Base-by-base conservation (phyloP, 2,329 filamentous ascomycete species). In the Fusarium napiforme region DNA sequence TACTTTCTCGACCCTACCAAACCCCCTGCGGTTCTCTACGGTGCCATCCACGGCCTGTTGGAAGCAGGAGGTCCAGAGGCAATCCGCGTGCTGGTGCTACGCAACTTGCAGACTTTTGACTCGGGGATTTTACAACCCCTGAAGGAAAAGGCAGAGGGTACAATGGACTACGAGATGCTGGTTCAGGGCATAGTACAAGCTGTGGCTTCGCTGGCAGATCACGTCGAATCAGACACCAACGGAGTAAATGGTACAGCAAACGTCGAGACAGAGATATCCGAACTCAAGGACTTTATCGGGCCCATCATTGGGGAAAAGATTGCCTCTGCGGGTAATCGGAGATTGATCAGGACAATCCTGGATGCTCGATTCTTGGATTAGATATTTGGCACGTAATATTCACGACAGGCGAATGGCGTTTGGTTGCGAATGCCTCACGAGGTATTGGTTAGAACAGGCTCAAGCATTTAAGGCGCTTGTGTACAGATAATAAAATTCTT, bases 1-100 rank as follows among this genome's bases (percentile, higher is more conserved):
- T 91, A 93, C 78, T 96, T 98, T 82, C 88, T 99, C 36, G 95
- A 98, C 78, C 93, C 94, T 0, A 90, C 91, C 47, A 94, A 95
- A 79, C 91, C 95, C 0, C 89, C 95, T 0, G 91, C 93, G 4
- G 92, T 96, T 3, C 93, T 97, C 78, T 99, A 96, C 80, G 96
- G 96, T 49, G 94, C 96, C 11, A 88, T 99, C 28, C 89, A 91
- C 36, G 96, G 95, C 3, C 85, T 99, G 6, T 87, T 92, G 4
- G 90, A 92, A 4, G 92, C 97, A 30, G 94, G 95, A 32, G 95
- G 88, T 0, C 84, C 87, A 28, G 88, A 90, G 77, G 87, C 87
- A 12, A 85, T 90, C 40, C 86, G 88, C 18, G 83, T 90, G 4
- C 81, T 90, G 37, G 84, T 90, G 18, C 80, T 91, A 39, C 86